Conservation (phyloP, 2,329 filamentous ascomycete species). For the Gremmenia infestans region DNA sequence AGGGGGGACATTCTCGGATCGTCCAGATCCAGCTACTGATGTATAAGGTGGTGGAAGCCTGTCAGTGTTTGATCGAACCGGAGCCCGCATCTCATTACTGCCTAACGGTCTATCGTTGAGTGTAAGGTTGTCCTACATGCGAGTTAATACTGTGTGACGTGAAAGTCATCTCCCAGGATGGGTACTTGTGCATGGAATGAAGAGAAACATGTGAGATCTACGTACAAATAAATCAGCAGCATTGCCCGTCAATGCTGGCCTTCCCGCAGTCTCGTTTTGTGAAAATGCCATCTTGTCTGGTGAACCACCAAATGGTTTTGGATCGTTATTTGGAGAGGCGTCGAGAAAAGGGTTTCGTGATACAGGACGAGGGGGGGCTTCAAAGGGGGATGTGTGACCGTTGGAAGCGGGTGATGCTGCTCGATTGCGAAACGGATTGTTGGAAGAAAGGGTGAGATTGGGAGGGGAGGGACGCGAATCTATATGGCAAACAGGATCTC, state of each 20-base stretch:
- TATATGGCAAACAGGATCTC: conserved; percentile 25
- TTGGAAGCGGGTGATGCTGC: conserved; percentile 53
- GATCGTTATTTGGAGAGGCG: conserved; percentile 29
- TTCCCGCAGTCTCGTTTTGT: conserved; percentile 34
- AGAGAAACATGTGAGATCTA: conserved; percentile 27
- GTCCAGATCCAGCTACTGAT: conserved; percentile 21
- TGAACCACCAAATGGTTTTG: conserved; percentile 25
- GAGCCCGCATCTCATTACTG: conserved; percentile 29
- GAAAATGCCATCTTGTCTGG: conserved; percentile 47
- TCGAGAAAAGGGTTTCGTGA: conserved; percentile 76
- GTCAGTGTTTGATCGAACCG: conserved; percentile 38
- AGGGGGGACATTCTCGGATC: conserved; percentile 46
- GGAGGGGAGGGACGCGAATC: conserved; percentile 43
- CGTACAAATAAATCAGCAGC: conserved; percentile 75
- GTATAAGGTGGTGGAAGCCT: conserved; percentile 36
- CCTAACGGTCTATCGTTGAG: conserved; percentile 53
- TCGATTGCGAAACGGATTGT: conserved; percentile 77
- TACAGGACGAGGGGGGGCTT: conserved; percentile 51
- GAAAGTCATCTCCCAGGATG: not conserved
- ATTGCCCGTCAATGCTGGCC: conserved; percentile 40
- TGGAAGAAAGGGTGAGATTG: conserved; percentile 62
- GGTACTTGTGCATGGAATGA: not conserved
- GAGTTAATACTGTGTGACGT: conserved; percentile 30
- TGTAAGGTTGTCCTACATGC: conserved; percentile 57
- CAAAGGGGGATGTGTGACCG: conserved; percentile 52